These are phyloP conservation scores for Basipetospora chlamydospora DNA, from an alignment of 2,329 filamentous ascomycete species.

Conservation along the genomic window DNA sequence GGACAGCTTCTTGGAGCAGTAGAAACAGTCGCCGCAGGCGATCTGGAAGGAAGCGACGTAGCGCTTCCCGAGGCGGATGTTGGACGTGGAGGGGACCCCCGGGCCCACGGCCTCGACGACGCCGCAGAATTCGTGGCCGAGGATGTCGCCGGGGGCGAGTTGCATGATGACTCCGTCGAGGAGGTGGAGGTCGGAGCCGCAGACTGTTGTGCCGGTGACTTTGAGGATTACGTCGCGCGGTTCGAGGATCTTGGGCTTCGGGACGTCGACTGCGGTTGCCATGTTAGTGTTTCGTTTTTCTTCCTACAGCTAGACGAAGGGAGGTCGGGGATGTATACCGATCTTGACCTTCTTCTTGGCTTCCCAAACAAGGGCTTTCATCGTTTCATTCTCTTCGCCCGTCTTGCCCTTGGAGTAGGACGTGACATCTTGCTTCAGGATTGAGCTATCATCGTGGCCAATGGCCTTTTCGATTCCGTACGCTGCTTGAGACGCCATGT, in stretches of 20 bases:
- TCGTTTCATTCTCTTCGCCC: slow-evolving; percentile 41
- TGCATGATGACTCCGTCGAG: slow-evolving; percentile 41
- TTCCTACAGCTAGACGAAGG: background rate
- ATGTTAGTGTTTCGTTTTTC: background rate
- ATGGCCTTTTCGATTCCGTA: slow-evolving; percentile 49
- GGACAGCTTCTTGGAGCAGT: slow-evolving; percentile 63
- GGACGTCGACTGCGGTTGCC: slow-evolving; percentile 35
- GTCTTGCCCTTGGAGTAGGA: slow-evolving; percentile 31
- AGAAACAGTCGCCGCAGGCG: slow-evolving; percentile 57
- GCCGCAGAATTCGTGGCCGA: slow-evolving; percentile 49
- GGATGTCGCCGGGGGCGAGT: slow-evolving; percentile 49
- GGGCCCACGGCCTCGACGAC: slow-evolving; percentile 41
- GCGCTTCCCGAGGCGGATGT: slow-evolving; percentile 44
- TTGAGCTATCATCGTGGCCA: slow-evolving; percentile 51
- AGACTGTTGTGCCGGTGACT: slow-evolving; percentile 50
- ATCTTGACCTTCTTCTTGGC: slow-evolving; percentile 68
- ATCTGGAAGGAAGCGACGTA: slow-evolving; percentile 85
- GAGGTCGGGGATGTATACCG: slow-evolving; percentile 20
- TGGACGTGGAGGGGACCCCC: slow-evolving; percentile 23
- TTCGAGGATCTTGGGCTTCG: slow-evolving; percentile 60
- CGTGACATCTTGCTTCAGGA: slow-evolving; percentile 53
- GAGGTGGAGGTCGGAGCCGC: slow-evolving; percentile 45
- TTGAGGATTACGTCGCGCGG: slow-evolving; percentile 65
- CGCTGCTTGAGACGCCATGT: slow-evolving; percentile 53
- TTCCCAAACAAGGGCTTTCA: slow-evolving; percentile 73